Percentiles rank a stretch among this genome's conserved stretches.
Conservation (phyloP, 768 basidiomycete genomes). For the Lactifluus pinguis region DNA sequence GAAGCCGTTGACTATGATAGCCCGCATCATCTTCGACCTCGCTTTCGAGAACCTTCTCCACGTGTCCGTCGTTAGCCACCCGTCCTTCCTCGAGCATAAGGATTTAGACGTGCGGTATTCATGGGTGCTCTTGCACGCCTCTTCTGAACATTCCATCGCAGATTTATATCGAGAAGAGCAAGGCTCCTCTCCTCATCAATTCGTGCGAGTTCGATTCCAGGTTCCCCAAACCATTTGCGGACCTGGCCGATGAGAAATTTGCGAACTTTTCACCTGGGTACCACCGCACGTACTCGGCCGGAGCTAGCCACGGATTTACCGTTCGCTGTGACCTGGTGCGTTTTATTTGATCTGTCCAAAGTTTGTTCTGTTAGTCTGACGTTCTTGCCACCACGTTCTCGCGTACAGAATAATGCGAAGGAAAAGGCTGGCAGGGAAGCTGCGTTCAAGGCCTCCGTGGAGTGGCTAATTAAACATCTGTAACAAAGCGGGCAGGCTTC, state of each 20-base stretch:
- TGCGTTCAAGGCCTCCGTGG: conserved; percentile 31
- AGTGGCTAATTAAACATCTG: conserved; percentile 30
- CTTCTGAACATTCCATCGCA: conserved; percentile 7
- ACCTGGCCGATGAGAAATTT: conserved; percentile 31
- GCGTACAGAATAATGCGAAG: conserved; percentile 21
- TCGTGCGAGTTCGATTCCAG: conserved; percentile 28
- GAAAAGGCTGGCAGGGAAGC: conserved; percentile 34
- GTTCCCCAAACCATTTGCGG: conserved; percentile 29
- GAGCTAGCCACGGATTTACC: conserved; percentile 38
- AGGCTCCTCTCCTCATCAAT: conserved; percentile 36
- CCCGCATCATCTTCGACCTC: conserved; percentile 25
- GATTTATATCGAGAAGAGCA: conserved; percentile 28
- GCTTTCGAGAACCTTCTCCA: conserved; percentile 34
- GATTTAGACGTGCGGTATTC: conserved; percentile 30
- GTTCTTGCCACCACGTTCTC: conserved; percentile 7
- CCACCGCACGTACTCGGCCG: conserved; percentile 28
- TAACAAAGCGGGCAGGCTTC: background rate
- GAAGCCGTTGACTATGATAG: background rate
- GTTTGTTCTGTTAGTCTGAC: background rate
- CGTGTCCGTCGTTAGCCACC: conserved; percentile 37
- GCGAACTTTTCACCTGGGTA: conserved; percentile 32
- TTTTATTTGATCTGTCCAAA: background rate
- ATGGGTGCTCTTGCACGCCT: background rate
- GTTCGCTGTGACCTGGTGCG: conserved; percentile 31
- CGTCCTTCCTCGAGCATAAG: conserved; percentile 33